A percentile compares a stretch with the other conserved stretches of the same genome.
phyloP scores from a whole-genome alignment of 169 alveolate species.

The Babesia gibsoni region DNA sequence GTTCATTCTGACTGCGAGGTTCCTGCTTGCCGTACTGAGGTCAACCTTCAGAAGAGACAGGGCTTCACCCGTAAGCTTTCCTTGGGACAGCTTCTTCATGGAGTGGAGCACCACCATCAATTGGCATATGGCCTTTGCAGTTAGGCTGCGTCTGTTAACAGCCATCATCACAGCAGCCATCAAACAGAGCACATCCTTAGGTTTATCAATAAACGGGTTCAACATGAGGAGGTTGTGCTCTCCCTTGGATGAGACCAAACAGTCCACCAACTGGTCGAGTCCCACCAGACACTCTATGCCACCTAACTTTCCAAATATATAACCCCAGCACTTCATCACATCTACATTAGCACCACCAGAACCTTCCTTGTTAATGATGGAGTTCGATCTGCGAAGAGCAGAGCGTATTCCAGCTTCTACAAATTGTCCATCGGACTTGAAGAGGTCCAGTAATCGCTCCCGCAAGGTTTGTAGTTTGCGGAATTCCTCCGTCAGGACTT shows the following conservation, averaged over 20 bases:
- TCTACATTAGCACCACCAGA: slow-evolving; percentile 2
- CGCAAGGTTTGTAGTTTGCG: slow-evolving; percentile 34
- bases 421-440: slow-evolving; percentile 54
- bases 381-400: slow-evolving; percentile 50
- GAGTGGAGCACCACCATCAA: slow-evolving; percentile 40
- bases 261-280: slow-evolving; percentile 57
- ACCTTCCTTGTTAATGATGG: slow-evolving; percentile 15
- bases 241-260: slow-evolving; percentile 58
- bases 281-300: slow-evolving; percentile 51
- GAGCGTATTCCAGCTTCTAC: slow-evolving; percentile 49
- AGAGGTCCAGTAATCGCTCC: slow-evolving; percentile 39
- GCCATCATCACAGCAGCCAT: slow-evolving; percentile 62
- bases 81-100: slow-evolving; percentile 37
- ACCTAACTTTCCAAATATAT: slow-evolving; percentile 55
- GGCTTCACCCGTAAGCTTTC: slow-evolving; percentile 10
- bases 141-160: slow-evolving; percentile 55
- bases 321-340: slow-evolving; percentile 51
- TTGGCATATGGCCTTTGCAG: slow-evolving; percentile 55
- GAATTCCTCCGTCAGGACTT: slow-evolving; percentile 31
- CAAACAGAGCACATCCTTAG: slow-evolving; percentile 46
- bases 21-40: slow-evolving; percentile 31
- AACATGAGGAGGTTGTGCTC: slow-evolving; percentile 27
- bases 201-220: slow-evolving; percentile 47
- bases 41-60: slow-evolving; percentile 35
- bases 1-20: slow-evolving; percentile 30